Evolutionary conservation across 768 basidiomycete genomes (phyloP).

Genomic region (Leccinum rimulosum): DNA sequence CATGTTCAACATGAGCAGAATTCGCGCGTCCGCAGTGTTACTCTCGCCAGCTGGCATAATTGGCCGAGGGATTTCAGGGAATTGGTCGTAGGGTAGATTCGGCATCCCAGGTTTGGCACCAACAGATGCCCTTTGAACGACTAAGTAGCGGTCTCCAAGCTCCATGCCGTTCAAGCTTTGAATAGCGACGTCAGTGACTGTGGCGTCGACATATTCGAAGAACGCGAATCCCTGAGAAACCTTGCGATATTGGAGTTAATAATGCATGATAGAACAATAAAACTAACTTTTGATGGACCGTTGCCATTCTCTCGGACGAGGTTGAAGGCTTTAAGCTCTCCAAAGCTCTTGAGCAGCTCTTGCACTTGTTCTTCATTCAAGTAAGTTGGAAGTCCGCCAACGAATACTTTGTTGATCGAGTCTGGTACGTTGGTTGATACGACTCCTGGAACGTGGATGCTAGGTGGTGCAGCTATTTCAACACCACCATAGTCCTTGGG

Average conservation of each 20-base stretch:
- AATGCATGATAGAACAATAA: neutral
- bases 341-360: slow-evolving; percentile 95
- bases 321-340: slow-evolving; percentile 97
- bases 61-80: slow-evolving; percentile 81
- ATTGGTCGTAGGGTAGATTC: slow-evolving; percentile 72
- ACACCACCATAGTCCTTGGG: slow-evolving; percentile 94
- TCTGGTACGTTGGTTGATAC: slow-evolving; percentile 98
- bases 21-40: slow-evolving; percentile 61
- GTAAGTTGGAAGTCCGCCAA: slow-evolving; percentile 93
- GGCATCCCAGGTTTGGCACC: slow-evolving; percentile 77
- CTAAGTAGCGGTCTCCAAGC: slow-evolving; percentile 90
- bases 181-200: slow-evolving; percentile 92
- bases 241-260: neutral
- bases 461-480: slow-evolving; percentile 57
- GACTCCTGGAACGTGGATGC: slow-evolving; percentile 87
- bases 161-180: slow-evolving; percentile 97
- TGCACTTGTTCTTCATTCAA: slow-evolving; percentile 98
- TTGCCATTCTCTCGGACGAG: slow-evolving; percentile 92
- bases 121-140: slow-evolving; percentile 95
- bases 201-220: slow-evolving; percentile 92
- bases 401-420: slow-evolving; percentile 96
- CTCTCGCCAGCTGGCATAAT: slow-evolving; percentile 84
- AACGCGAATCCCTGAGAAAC: slow-evolving; percentile 89
- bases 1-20: slow-evolving; percentile 99
- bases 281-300: slow-evolving; percentile 77